A percentile compares a stretch with the other conserved stretches of the same genome.
Evolutionary conservation across 1,284 basidiomycete genomes (phyloP).

Genomic region (Volvariella volvacea): DNA sequence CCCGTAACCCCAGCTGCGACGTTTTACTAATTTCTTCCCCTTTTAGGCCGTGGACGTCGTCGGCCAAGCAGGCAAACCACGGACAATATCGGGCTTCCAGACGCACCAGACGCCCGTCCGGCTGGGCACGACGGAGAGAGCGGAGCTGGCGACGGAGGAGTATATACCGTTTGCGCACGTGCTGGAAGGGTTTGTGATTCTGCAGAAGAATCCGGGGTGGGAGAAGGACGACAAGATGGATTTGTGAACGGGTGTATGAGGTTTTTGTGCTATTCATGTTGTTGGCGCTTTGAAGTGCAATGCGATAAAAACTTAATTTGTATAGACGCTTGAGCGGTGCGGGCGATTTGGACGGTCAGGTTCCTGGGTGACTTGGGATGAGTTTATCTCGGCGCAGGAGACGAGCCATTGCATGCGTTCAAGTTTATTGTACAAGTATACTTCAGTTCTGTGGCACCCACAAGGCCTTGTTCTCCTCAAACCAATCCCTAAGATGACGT

Average conservation of each 20-base stretch:
- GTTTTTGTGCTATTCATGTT: constrained; percentile 2
- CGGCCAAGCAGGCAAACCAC: constrained; percentile 86
- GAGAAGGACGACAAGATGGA: constrained; percentile 82
- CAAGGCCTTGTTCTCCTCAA: not conserved
- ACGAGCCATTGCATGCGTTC: too few species aligned
- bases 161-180: constrained; percentile 88
- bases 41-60: constrained; percentile 80
- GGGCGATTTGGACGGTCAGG: too few species aligned
- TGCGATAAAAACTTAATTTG: too few species aligned
- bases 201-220: constrained; percentile 84
- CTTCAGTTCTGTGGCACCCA: too few species aligned
- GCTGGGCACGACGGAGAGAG: constrained; percentile 88
- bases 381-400: too few species aligned
- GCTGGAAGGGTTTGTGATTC: constrained; percentile 84
- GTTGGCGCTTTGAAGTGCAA: too few species aligned
- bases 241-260: constrained; percentile 29
- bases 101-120: constrained; percentile 96
- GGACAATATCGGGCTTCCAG: constrained; percentile 93
- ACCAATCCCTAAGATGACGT: not conserved
- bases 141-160: constrained; percentile 96
- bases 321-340: too few species aligned
- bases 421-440: too few species aligned
- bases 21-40: constrained; percentile 8
- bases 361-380: too few species aligned
- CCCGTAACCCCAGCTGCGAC: constrained; percentile 1